Base-by-base conservation (phyloP, 495 filamentous ascomycete genomes). In the Friedmanniomyces endolithicus region DNA sequence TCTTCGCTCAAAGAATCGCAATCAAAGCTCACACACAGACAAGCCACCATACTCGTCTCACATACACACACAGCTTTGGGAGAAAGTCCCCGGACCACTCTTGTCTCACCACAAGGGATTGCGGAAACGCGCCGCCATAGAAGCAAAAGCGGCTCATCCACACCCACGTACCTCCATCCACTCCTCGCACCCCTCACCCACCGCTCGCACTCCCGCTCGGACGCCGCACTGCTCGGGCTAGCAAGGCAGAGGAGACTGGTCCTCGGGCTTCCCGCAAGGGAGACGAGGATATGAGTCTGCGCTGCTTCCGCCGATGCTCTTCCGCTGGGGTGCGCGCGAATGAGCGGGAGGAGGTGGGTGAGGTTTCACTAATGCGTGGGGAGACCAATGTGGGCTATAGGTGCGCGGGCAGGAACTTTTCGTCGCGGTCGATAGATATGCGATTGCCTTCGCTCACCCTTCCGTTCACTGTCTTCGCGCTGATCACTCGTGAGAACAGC, bases 71-170 rank as follows among this genome's bases (percentile, higher is more conserved):
- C 56, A 66, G 88, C 88, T 95, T 95, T 86, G 88, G 92, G 90
- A 92, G 88, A 98, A 98, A 98, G 92, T 98, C 92, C 92, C 90
- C 92, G 90, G 92, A 97, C n/a, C 89, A 85, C 60, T 79, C 78
- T 78, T 79, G 73, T 72, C 55, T 61, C 20, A 2, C 35, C 49
- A 51, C 60, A 48, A 63, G 63, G 72, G 78, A 77, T 64, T 76
- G 86, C 87, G 87, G 85, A 94, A 94, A 95, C 86, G 87, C 87
- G 85, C 87, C 88, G 87, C 88, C 88, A 92, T 87, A 95, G 82
- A 94, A 94, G 88, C 87, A 94, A 71, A 6, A 78, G 81, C 83
- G 79, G 77, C 78, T 81, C 67, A 78, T 41, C 53, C 62, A 70
- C 72, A 71, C 56, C 56, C 47, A n/a, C 48, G 70, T 59, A 67